Percentiles rank a stretch among this genome's conserved stretches.
Evolutionary conservation across 2,329 filamentous ascomycete genomes (phyloP).

Genomic region (Incumbomyces delicatus): DNA sequence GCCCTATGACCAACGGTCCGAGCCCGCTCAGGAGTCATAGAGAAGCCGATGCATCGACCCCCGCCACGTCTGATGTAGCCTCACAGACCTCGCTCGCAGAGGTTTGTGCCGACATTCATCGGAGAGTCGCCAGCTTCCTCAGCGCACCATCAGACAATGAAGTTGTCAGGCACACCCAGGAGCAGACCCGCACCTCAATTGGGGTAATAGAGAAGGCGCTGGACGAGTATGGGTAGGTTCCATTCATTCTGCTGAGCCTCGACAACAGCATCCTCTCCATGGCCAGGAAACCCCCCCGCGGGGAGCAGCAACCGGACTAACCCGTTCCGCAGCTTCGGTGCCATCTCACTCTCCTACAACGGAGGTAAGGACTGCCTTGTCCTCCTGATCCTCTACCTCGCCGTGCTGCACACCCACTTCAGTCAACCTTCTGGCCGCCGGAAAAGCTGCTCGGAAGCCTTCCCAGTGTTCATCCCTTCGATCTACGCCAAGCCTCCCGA

Average conservation of each 20-base stretch:
- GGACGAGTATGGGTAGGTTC: constrained; percentile 59
- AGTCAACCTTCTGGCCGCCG: constrained; percentile 11
- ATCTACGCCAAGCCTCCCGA: constrained; percentile 82
- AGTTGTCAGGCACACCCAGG: constrained; percentile 55
- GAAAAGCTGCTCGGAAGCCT: constrained; percentile 7
- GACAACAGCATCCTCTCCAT: constrained; percentile 1
- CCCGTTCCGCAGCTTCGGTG: constrained; percentile 49
- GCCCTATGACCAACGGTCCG: constrained; percentile 20
- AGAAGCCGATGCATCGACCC: constrained; percentile 19
- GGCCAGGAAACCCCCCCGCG: too few species aligned
- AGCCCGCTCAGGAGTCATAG: constrained; percentile 12
- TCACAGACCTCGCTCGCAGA: constrained; percentile 34
- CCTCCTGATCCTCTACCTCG: constrained; percentile 76
- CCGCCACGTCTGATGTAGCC: not conserved
- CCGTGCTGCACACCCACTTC: constrained; percentile 39
- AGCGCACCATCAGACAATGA: constrained; percentile 47
- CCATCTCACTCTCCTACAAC: constrained; percentile 89
- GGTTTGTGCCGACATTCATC: constrained; percentile 57
- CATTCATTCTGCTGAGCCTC: not conserved
- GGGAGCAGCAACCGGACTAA: constrained; percentile 5
- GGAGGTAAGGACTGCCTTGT: constrained; percentile 97
- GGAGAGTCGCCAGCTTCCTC: constrained; percentile 55
- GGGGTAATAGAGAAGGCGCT: constrained; percentile 66
- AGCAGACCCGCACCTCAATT: constrained; percentile 63
- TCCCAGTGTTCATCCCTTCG: constrained; percentile 55